Conservation (phyloP, 306 rosid genomes). For the Vigna hirtella region DNA sequence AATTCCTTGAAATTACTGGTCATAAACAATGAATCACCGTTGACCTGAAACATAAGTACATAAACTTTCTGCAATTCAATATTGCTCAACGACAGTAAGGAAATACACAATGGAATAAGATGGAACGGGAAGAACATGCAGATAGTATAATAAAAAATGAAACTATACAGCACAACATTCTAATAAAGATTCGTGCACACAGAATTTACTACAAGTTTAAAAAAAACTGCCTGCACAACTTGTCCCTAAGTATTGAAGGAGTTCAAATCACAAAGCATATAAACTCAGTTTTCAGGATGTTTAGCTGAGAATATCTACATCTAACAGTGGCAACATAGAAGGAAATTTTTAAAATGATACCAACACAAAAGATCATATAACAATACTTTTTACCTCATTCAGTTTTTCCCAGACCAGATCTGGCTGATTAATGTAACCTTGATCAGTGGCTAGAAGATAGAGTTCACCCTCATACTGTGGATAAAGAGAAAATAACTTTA, state of each 20-base stretch:
- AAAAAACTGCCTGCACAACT: slow-evolving; percentile 21
- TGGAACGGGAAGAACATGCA: neutral
- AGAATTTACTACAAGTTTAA: neutral
- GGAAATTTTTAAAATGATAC: neutral
- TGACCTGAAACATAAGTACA: slow-evolving; percentile 69
- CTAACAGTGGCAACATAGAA: slow-evolving; percentile 28
- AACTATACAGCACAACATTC: neutral
- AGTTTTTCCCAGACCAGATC: slow-evolving; percentile 99
- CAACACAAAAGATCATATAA: slow-evolving; percentile 21
- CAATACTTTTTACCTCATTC: slow-evolving; percentile 72
- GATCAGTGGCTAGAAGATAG: slow-evolving; percentile 97
- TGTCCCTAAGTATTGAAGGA: slow-evolving; percentile 18
- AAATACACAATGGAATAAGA: neutral
- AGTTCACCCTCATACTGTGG: slow-evolving; percentile 82
- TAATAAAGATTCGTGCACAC: slow-evolving; percentile 4
- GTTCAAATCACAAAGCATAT: slow-evolving; percentile 26
- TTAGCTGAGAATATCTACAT: slow-evolving; percentile 31
- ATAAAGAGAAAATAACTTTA: slow-evolving; percentile 31
- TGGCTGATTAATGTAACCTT: slow-evolving; percentile 96
- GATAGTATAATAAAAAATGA: slow-evolving; percentile 10
- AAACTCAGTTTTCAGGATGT: slow-evolving; percentile 7
- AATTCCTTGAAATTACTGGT: slow-evolving; percentile 92
- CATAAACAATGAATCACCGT: slow-evolving; percentile 93
- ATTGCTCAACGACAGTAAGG: neutral
- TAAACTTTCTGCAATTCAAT: slow-evolving; percentile 28